Evolutionary conservation across 495 filamentous ascomycete species (phyloP).

Genomic region (Podospora comata): DNA sequence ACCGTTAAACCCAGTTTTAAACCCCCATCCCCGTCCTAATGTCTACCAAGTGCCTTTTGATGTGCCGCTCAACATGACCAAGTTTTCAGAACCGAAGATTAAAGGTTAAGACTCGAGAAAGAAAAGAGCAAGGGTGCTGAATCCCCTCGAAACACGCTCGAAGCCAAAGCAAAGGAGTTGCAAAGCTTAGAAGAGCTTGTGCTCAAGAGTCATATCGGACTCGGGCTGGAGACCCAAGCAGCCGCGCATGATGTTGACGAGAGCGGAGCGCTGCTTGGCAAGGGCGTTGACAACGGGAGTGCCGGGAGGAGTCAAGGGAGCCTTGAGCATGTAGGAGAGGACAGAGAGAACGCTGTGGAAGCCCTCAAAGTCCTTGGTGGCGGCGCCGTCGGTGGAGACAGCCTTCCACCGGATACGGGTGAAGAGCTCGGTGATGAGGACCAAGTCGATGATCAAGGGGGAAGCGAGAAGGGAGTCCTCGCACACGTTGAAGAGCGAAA

Average conservation of each 20-base stretch:
- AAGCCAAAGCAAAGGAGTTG: background rate
- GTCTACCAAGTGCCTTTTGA: background rate
- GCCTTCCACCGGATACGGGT: constrained; percentile 92
- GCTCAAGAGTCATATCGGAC: constrained; percentile 98
- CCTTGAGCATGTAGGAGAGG: constrained; percentile 99
- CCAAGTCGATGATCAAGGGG: constrained; percentile 94
- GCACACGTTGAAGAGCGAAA: constrained; percentile 96
- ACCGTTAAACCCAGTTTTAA: background rate
- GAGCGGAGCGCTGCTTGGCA: constrained; percentile 89
- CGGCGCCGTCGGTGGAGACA: constrained; percentile 45
- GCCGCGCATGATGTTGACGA: constrained; percentile 98
- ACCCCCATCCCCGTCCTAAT: background rate
- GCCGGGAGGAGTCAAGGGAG: constrained; percentile 89
- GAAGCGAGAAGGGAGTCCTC: constrained; percentile 98
- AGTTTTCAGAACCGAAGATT: background rate
- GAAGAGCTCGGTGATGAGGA: constrained; percentile 93
- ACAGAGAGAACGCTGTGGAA: constrained; percentile 98
- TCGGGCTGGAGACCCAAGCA: constrained; percentile 97
- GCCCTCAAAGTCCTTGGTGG: constrained; percentile 72
- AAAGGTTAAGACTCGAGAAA: background rate
- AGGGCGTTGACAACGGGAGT: constrained; percentile 96
- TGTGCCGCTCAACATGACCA: background rate
- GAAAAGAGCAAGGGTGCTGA: background rate
- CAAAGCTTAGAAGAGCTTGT: constrained; percentile 75
- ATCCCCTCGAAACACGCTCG: background rate